Evolutionary conservation across 805 yeast species (phyloP), one percentile per base, ranked within the genome.

Genomic region (Cyberlindnera mississippiensis): DNA sequence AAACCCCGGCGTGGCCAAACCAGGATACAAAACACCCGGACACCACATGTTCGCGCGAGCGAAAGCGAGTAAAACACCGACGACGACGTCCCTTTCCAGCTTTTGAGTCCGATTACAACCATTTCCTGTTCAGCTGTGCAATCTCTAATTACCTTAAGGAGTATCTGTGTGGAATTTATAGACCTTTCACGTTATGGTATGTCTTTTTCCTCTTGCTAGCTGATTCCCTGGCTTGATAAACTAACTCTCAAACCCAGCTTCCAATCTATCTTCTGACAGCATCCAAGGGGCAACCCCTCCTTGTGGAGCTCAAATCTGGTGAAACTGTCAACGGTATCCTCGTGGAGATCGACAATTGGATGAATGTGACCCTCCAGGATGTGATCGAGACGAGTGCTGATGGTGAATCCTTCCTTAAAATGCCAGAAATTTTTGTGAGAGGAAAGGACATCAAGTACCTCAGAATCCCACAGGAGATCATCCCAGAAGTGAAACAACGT

Each of bases 251-350:
- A n/a, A 13, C n/a, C 2, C 34, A 85, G 99, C 78, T 93, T 48
- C 99, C 99, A 33, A 71, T 93, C 56, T 90, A 89, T 53, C 73
- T 93, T 48, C 75, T 93, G 57, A 89, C 95, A 40, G 85, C 96
- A 42, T 87, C 96, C 14, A 90, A 89, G 62, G 90, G 87, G 44
- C 90, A 86, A 57, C 85, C 89, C 29, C 75, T 93, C 56, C 73
- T 84, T 57, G 87, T 93, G 37, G 99, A 91, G 62, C 76, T 93
- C 59, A 93, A 93, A 63, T 81, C 84, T 42, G 96, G 98, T 27
- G 96, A 87, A 56, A 81, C 91, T 9, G 71, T 90, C 37, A 84
- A 83, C 56, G 99, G 99, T 38, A 76, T 75, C 42, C 70, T 93
- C 45, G 77, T 79, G 42, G 85, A 86, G 57, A 88, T 96, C 54